Conservation (phyloP, 202 grass and related monocot species). For the Setaria italica region DNA sequence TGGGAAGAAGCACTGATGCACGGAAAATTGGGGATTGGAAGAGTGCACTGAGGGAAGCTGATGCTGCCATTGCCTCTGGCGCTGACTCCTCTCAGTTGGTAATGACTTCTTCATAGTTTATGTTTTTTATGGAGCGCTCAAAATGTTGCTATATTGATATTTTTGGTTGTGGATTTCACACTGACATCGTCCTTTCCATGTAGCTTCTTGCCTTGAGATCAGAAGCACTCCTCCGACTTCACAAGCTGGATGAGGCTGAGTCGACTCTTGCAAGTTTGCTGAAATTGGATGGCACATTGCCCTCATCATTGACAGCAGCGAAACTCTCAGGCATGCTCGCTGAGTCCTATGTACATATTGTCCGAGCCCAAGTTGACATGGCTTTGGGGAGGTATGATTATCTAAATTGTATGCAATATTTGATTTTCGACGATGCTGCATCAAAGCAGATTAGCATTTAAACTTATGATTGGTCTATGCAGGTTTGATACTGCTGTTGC, state of each 20-base stretch:
- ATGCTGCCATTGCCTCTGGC: slow-evolving; percentile 81
- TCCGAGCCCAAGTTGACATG: slow-evolving; percentile 88
- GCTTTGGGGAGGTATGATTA: slow-evolving; percentile 83
- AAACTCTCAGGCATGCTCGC: slow-evolving; percentile 80
- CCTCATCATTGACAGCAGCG: slow-evolving; percentile 44
- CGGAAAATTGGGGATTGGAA: slow-evolving; percentile 96
- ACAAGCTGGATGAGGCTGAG: slow-evolving; percentile 83
- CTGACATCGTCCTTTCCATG: slow-evolving; percentile 15
- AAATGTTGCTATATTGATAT: slow-evolving; percentile 28
- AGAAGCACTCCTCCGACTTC: slow-evolving; percentile 91
- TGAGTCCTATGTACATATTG: slow-evolving; percentile 76
- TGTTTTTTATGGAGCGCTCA: slow-evolving; percentile 12
- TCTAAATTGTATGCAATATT: slow-evolving; percentile 35
- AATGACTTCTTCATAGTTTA: slow-evolving; percentile 33
- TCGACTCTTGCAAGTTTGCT: slow-evolving; percentile 63
- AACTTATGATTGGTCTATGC: slow-evolving; percentile 44
- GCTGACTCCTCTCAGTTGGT: slow-evolving; percentile 88
- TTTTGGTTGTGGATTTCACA: slow-evolving; percentile 39
- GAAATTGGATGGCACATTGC: slow-evolving; percentile 61
- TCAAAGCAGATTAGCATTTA: slow-evolving; percentile 22
- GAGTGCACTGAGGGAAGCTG: slow-evolving; percentile 81
- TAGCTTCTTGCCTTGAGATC: slow-evolving; percentile 89
- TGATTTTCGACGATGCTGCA: slow-evolving; percentile 21
- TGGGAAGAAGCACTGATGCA: slow-evolving; percentile 65
- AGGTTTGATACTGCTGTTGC: slow-evolving; percentile 84